These are phyloP conservation scores for Claviceps digitariae DNA, from an alignment of 2,329 filamentous ascomycete genomes.

Conservation along the genomic window DNA sequence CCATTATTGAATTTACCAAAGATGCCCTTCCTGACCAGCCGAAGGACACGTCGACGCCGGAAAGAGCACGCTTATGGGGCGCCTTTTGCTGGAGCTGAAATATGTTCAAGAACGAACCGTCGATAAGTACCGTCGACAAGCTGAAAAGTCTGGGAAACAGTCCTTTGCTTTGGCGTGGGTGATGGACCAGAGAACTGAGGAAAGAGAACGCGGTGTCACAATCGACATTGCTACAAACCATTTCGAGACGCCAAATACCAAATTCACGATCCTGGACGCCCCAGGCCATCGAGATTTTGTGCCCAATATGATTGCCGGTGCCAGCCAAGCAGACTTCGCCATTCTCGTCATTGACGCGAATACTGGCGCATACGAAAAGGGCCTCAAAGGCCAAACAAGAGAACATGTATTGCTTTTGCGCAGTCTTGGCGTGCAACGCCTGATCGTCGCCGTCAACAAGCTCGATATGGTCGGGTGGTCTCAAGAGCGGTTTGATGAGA, in stretches of 20 bases:
- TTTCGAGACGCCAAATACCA: constrained; percentile 77
- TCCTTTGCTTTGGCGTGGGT: constrained; percentile 98
- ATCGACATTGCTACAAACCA: constrained; percentile 94
- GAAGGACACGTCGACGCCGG: constrained; percentile 90
- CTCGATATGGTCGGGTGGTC: constrained; percentile 81
- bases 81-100: constrained; percentile 78
- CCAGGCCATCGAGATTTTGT: constrained; percentile 94
- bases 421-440: constrained; percentile 76
- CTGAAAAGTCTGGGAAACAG: constrained; percentile 81
- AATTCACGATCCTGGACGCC: constrained; percentile 89
- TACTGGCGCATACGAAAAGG: constrained; percentile 84
- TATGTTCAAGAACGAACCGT: constrained; percentile 80
- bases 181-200: constrained; percentile 81
- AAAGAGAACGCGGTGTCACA: constrained; percentile 79
- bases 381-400: constrained; percentile 82
- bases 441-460: constrained; percentile 92
- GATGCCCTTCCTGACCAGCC: not conserved
- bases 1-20: not conserved
- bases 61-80: constrained; percentile 95
- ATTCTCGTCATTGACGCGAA: constrained; percentile 88
- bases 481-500: constrained; percentile 69
- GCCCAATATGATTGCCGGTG: constrained; percentile 97
- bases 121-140: constrained; percentile 77
- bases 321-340: constrained; percentile 90
- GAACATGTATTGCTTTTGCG: constrained; percentile 84